A percentile compares a stretch with the other conserved stretches of the same genome.
Evolutionary conservation across 805 yeast species (phyloP).

Genomic region (Kluyveromyces wickerhamii): DNA sequence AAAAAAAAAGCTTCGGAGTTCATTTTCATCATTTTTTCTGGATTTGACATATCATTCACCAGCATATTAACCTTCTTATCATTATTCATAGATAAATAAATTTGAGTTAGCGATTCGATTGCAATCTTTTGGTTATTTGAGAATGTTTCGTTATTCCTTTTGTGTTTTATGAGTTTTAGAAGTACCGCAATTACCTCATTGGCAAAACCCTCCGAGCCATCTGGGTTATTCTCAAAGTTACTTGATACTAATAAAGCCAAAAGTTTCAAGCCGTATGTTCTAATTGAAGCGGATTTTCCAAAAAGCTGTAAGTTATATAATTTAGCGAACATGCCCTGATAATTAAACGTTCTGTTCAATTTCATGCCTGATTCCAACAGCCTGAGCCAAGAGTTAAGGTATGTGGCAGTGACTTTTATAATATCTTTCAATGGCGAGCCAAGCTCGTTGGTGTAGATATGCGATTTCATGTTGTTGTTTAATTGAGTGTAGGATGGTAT

Average conservation of each 20-base stretch:
- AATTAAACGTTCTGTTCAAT: slow-evolving; percentile 13
- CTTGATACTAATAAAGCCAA: neutral
- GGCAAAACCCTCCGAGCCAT: slow-evolving; percentile 7
- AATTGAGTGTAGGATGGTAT: slow-evolving; percentile 16
- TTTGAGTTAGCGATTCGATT: slow-evolving; percentile 16
- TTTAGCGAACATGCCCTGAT: slow-evolving; percentile 20
- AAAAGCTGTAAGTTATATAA: slow-evolving; percentile 20
- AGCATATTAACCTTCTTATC: neutral
- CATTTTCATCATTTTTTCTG: too few relatives aligned
- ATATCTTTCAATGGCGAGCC: slow-evolving; percentile 13
- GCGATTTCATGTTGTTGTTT: slow-evolving; percentile 4
- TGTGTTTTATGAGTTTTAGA: slow-evolving; percentile 5
- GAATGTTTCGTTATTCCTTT: slow-evolving; percentile 3
- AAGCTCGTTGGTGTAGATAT: slow-evolving; percentile 2
- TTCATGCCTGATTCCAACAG: slow-evolving; percentile 18
- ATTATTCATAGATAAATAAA: slow-evolving; percentile 10
- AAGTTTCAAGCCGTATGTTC: slow-evolving; percentile 7
- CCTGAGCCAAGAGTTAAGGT: slow-evolving; percentile 20
- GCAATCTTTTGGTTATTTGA: slow-evolving; percentile 8
- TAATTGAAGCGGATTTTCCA: slow-evolving; percentile 11
- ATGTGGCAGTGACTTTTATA: slow-evolving; percentile 12
- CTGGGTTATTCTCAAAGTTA: neutral
- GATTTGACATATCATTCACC: too few relatives aligned
- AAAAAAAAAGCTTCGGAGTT: too few relatives aligned
- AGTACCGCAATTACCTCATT: slow-evolving; percentile 15